Conservation (phyloP, 306 rosid genomes). For the Quercus mongolica region DNA sequence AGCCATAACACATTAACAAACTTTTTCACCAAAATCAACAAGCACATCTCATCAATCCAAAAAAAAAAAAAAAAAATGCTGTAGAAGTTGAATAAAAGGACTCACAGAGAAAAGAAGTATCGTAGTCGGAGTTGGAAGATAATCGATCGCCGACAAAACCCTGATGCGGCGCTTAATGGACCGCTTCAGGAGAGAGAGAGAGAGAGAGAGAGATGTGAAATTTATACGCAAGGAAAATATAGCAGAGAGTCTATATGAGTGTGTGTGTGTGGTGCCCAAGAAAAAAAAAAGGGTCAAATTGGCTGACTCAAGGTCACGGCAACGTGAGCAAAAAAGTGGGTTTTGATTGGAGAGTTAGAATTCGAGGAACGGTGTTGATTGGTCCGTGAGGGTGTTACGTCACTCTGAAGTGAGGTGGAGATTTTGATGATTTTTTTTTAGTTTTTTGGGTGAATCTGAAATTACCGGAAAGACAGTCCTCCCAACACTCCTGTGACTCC, state of each 20-base stretch:
- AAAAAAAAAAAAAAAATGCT: not conserved
- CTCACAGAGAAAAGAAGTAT: not conserved
- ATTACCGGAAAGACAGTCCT: not conserved
- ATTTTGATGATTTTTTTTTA: not conserved
- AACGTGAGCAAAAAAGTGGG: not conserved
- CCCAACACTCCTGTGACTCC: too few species aligned
- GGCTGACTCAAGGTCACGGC: not conserved
- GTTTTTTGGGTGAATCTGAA: not conserved
- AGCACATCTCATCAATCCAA: not conserved
- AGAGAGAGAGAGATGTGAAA: not conserved
- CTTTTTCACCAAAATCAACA: not conserved
- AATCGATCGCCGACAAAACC: slow-evolving; percentile 28
- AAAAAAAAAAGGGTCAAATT: not conserved
- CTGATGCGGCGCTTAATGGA: slow-evolving; percentile 9
- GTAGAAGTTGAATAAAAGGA: too few species aligned
- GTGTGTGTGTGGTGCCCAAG: not conserved
- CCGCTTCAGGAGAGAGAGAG: slow-evolving; percentile 12
- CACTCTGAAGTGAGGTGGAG: not conserved
- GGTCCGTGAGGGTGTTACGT: not conserved
- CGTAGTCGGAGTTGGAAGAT: not conserved
- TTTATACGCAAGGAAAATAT: not conserved
- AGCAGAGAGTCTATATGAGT: not conserved
- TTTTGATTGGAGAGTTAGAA: not conserved
- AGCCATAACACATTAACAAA: not conserved
- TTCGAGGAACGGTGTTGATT: not conserved